Base-by-base conservation (phyloP, 345 rosid species). In the Atalantia buxifolia region DNA sequence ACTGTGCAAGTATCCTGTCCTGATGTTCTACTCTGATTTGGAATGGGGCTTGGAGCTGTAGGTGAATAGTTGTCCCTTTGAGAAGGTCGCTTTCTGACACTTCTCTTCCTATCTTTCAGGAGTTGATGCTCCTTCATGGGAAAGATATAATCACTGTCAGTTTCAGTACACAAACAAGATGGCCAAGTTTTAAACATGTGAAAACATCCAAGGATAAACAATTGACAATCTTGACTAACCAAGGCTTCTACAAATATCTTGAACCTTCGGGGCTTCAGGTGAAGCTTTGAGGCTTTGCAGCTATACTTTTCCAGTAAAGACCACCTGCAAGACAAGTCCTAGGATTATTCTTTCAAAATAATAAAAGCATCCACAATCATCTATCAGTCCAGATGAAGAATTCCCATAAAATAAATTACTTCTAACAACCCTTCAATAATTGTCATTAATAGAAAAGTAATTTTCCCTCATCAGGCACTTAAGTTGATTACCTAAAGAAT, bases 271-370 rank as follows among this genome's bases (percentile, higher is more conserved):
- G 98, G 99, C 87, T 93, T 97, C 75, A 92, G 83, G 84, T 94
- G 99, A 88, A 97, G 98, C 87, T 97, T 97, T 79, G 99, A 97
- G 80, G 98, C 98, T 89, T 93, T 94, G 86, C 97, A 97, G 83
- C 98, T 94, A 82, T 97, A 92, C 82, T 94, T 97, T 85, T 94
- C 99, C 86, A 97, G 85, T 79, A 97, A 87, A 81, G 99, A 93
- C 98, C 99, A 97, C 99, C 99, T 97, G 87, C 66, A 83, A 77
- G 80, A 78, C 42, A 79, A n/a, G 63, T 79, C 42, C 61, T 56
- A 31, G 48, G 27, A 61, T 62, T 59, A 60, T 74, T 21, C 2
- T n/a, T 38, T 21, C 27, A 16, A 61, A 53, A 72, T 25, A 66
- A 16, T 38, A 31, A 57, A 53, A 63, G 57, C 50, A 76, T 61